Evolutionary conservation across 306 rosid species (phyloP).

Genomic region (Prosopis cineraria): DNA sequence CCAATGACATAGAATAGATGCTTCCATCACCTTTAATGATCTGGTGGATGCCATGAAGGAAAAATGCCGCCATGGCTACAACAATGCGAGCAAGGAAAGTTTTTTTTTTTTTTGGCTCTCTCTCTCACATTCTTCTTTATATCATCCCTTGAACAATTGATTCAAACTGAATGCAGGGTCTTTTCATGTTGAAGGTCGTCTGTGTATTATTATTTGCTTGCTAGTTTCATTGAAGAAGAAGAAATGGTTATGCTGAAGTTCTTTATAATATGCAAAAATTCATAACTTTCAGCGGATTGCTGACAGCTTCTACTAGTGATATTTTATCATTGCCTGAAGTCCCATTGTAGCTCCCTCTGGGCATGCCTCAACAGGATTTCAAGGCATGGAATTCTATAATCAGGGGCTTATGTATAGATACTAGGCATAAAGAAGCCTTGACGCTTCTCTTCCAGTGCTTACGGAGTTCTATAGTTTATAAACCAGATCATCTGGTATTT

Average conservation of each 20-base stretch:
- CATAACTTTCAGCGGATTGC: not conserved
- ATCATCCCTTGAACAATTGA: not conserved
- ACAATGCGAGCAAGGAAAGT: too few relatives aligned
- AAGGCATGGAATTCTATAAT: constrained; percentile 49
- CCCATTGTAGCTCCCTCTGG: constrained; percentile 30
- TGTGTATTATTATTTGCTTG: not conserved
- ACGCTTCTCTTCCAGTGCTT: constrained; percentile 50
- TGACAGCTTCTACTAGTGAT: not conserved
- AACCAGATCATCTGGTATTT: constrained; percentile 54
- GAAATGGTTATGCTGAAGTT: not conserved
- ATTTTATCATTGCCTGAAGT: not conserved
- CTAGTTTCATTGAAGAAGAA: not conserved
- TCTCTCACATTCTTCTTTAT: not conserved
- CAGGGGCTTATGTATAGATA: constrained; percentile 45
- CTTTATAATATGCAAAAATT: not conserved
- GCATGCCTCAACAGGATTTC: constrained; percentile 51
- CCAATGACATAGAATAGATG: too few relatives aligned
- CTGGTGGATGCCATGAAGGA: too few relatives aligned
- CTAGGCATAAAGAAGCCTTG: constrained; percentile 57
- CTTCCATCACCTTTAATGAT: too few relatives aligned
- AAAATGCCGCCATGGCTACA: too few relatives aligned
- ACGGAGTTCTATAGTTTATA: constrained; percentile 41
- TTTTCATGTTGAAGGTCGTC: not conserved
- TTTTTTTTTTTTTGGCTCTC: not conserved
- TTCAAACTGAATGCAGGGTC: not conserved